Evolutionary conservation across 1,284 basidiomycete genomes (phyloP).

Genomic region (Lentinula novae-zelandiae): DNA sequence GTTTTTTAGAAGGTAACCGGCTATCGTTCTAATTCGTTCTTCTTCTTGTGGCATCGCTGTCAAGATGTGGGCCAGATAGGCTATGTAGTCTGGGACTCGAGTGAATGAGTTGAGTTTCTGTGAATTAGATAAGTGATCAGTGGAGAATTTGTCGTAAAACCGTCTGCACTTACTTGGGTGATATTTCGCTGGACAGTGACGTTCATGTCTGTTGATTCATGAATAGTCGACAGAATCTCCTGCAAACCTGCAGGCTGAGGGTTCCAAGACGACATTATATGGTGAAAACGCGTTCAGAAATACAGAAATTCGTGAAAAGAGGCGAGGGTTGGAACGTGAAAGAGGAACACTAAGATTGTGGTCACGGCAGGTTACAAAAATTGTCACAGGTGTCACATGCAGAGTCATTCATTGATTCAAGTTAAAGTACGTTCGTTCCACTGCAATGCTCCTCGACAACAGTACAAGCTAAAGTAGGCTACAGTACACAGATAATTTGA

Average conservation of each 20-base stretch:
- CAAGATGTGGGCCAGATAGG: slow-evolving; percentile 94
- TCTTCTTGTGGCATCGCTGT: slow-evolving; percentile 80
- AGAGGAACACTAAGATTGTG: neutral
- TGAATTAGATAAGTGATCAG: slow-evolving; percentile 18
- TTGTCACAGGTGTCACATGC: too few relatives aligned
- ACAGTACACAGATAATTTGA: too few relatives aligned
- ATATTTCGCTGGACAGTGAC: slow-evolving; percentile 68
- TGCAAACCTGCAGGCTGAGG: slow-evolving; percentile 76
- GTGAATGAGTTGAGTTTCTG: slow-evolving; percentile 90
- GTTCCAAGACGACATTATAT: slow-evolving; percentile 45
- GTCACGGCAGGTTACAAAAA: too few relatives aligned
- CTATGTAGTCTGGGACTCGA: slow-evolving; percentile 90
- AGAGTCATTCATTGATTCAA: too few relatives aligned
- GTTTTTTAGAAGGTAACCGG: slow-evolving; percentile 97
- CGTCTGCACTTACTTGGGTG: slow-evolving; percentile 57
- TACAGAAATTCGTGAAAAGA: neutral
- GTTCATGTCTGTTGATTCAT: slow-evolving; percentile 77
- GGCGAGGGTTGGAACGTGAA: neutral
- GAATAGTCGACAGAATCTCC: slow-evolving; percentile 84
- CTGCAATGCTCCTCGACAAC: too few relatives aligned
- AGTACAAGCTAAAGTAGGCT: too few relatives aligned
- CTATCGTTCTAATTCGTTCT: slow-evolving; percentile 90
- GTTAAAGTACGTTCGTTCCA: too few relatives aligned
- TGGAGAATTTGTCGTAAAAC: slow-evolving; percentile 19
- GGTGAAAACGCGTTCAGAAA: slow-evolving; percentile 12